These are phyloP conservation scores for Dendrobium catenatum DNA, from an alignment of 106 monocot genomes.

Conservation along the genomic window DNA sequence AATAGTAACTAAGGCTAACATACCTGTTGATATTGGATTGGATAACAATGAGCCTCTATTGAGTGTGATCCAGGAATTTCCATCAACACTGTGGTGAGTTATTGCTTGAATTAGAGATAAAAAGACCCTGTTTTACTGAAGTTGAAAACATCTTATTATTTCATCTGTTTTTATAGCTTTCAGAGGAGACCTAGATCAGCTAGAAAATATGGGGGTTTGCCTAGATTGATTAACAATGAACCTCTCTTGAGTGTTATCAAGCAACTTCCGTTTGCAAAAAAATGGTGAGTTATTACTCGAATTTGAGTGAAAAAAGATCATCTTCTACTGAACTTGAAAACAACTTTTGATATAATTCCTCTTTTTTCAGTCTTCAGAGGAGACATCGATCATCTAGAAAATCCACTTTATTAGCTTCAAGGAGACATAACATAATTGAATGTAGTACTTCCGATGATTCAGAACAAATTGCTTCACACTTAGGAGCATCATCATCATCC, in stretches of 20 bases:
- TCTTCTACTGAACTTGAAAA: background rate
- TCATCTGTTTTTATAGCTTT: background rate
- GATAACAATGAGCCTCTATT: background rate
- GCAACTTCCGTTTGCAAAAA: background rate
- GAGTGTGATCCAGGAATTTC: background rate
- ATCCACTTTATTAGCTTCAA: background rate
- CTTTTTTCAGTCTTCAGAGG: background rate
- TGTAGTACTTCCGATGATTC: conserved; percentile 2
- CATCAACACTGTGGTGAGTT: background rate
- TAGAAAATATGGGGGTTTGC: background rate
- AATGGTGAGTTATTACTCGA: background rate
- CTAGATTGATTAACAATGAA: too few relatives aligned
- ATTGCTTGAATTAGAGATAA: background rate
- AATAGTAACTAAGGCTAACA: background rate
- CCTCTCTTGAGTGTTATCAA: background rate
- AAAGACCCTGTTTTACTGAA: background rate
- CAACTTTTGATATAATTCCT: background rate
- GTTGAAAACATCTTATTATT: background rate
- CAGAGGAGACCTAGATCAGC: background rate
- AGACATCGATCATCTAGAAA: conserved; percentile 4
- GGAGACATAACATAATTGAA: background rate
- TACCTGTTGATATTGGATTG: background rate
- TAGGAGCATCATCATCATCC: background rate
- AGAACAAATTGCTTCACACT: background rate
- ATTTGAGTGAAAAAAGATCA: background rate